Percentiles rank a stretch among this genome's conserved stretches.
Evolutionary conservation across 2,329 filamentous ascomycete genomes (phyloP).

Genomic region (Clonostachys solani): DNA sequence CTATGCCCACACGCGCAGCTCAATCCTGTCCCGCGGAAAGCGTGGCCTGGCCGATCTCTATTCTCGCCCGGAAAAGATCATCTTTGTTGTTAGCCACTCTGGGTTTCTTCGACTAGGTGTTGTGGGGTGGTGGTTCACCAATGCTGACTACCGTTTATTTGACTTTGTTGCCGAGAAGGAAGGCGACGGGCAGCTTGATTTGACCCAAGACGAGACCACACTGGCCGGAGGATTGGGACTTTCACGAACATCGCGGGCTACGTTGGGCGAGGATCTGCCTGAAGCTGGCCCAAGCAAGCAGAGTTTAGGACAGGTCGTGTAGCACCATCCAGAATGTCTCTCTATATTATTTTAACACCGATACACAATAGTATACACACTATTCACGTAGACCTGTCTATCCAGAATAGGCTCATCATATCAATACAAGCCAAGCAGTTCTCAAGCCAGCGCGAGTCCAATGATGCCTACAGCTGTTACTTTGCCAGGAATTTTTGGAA

Average conservation of each 20-base stretch:
- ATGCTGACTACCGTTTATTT: conserved; percentile 63
- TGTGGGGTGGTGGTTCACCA: conserved; percentile 50
- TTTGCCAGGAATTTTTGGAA: conserved; percentile 94
- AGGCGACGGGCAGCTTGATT: background rate
- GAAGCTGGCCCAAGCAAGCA: background rate
- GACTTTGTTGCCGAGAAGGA: conserved; percentile 32
- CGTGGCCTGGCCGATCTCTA: conserved; percentile 43
- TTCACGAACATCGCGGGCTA: conserved; percentile 26
- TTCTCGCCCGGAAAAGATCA: conserved; percentile 51
- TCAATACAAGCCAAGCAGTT: background rate
- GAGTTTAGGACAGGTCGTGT: no score
- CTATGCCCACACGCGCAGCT: conserved; percentile 49
- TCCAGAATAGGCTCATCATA: background rate
- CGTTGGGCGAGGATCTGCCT: conserved; percentile 30
- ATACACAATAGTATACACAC: background rate
- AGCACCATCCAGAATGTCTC: no score
- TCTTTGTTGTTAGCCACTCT: conserved; percentile 63
- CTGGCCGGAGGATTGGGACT: conserved; percentile 25
- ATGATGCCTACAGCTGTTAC: conserved; percentile 25
- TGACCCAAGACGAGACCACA: conserved; percentile 42
- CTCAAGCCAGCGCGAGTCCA: background rate
- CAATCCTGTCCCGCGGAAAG: conserved; percentile 52
- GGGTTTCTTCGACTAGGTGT: conserved; percentile 58
- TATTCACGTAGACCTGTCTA: background rate
- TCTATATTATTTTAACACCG: no score